These are phyloP conservation scores for Clavaria fumosa DNA, from an alignment of 768 basidiomycete genomes.

Conservation along the genomic window DNA sequence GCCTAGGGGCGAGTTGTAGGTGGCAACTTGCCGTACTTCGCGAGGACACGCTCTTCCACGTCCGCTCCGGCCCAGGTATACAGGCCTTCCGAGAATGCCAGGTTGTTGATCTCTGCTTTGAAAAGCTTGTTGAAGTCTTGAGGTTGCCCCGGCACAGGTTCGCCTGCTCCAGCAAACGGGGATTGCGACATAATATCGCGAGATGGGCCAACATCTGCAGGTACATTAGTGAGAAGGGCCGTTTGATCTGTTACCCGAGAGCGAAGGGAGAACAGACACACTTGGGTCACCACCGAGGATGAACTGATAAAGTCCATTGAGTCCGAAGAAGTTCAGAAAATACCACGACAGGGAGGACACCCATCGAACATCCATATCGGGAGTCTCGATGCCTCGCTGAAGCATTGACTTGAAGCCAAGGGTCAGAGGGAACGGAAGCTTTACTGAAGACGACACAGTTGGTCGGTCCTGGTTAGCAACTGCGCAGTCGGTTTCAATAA, in stretches of 20 bases:
- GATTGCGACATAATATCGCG: constrained; percentile 57
- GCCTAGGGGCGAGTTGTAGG: background rate
- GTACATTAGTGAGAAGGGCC: constrained; percentile 1
- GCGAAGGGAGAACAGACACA: constrained; percentile 23
- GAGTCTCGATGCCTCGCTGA: constrained; percentile 87
- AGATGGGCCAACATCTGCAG: constrained; percentile 61
- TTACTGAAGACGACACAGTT: constrained; percentile 38
- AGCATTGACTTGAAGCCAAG: constrained; percentile 97
- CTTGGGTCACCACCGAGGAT: constrained; percentile 84
- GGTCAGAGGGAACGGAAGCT: constrained; percentile 92
- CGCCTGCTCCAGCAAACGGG: constrained; percentile 44
- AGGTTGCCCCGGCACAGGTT: constrained; percentile 36
- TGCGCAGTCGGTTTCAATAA: too few relatives aligned
- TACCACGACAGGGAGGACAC: constrained; percentile 99
- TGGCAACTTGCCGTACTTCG: constrained; percentile 54
- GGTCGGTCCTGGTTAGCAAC: background rate
- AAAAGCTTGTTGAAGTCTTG: constrained; percentile 86
- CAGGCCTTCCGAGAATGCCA: constrained; percentile 78
- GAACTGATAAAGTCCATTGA: constrained; percentile 90
- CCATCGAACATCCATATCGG: constrained; percentile 97
- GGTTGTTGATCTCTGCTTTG: constrained; percentile 82
- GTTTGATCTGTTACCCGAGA: constrained; percentile 8
- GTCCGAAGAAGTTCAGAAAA: constrained; percentile 95
- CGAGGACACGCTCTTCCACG: constrained; percentile 63
- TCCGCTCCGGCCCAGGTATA: constrained; percentile 76